Base-by-base conservation (phyloP, 805 yeast genomes). In the Hemisphaericaspora nanyangensis region DNA sequence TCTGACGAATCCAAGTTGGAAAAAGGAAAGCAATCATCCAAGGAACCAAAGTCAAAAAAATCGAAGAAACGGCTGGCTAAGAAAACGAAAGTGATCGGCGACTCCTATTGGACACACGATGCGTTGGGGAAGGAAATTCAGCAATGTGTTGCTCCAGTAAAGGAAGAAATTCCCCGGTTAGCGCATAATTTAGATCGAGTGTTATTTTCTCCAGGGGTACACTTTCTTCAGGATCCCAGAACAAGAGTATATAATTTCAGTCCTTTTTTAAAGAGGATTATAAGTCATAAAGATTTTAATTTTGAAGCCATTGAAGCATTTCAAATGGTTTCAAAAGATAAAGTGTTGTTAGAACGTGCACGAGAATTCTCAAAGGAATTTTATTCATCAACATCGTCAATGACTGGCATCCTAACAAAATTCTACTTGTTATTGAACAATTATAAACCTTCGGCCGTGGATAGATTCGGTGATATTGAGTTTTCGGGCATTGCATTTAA, bases 341-440 rank as follows among this genome's bases (percentile, higher is more conserved):
- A 54, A 10, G 52, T 52, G 0, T 65, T 91, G 34, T 50, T 74
- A 1, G 38, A 65, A 4, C 56, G 83, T 7, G 80, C 91, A 0
- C 47, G 50, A 15, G 41, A 46, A 33, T 47, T 41, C 35, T 50
- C 48, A 30, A 66, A 50, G 55, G 58, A 53, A 40, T 91, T 71
- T 54, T 77, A 75, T 42, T 85, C 95, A 2, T 88, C 96, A 1
- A 89, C 98, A 0, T 85, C 95, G 15, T 85, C 96, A 1, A 75
- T 91, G 85, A 90, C 98, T 0, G 71, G 81, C 1, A 61, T 81
- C 1, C 68, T 91, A 32, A 69, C 80, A 3, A 95, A 89, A 35
- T 65, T 91, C 42, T 96, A 93, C 60, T 71, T 70, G 43, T 62
- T 86, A 7, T 54, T 93, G 29, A 79, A 82, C 49, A 69, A 65